Evolutionary conservation across 2,329 filamentous ascomycete species (phyloP).

Genomic region (Neocatenulostroma microsporum): DNA sequence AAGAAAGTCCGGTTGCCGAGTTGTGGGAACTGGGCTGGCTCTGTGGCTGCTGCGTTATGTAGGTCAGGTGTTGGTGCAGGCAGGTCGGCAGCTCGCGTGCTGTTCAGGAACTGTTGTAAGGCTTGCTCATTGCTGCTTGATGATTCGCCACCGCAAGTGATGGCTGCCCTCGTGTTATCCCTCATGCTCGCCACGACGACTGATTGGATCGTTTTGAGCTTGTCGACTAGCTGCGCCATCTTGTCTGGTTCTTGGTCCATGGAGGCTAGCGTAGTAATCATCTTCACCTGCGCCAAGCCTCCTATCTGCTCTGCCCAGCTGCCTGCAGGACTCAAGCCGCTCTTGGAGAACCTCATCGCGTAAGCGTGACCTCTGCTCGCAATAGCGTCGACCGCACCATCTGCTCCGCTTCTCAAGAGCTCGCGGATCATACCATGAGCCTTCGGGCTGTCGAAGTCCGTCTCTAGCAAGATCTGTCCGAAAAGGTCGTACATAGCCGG

Average conservation of each 20-base stretch:
- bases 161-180: conserved; percentile 63
- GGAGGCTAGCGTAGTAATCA: conserved; percentile 70
- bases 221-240: conserved; percentile 48
- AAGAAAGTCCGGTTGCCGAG: conserved; percentile 66
- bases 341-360: conserved; percentile 75
- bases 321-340: conserved; percentile 64
- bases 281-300: conserved; percentile 82
- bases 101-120: conserved; percentile 61
- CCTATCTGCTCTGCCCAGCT: conserved; percentile 75
- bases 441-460: conserved; percentile 77
- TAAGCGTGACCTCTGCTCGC: conserved; percentile 84
- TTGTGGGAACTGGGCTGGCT: conserved; percentile 20
- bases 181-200: conserved; percentile 58
- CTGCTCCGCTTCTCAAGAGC: conserved; percentile 75
- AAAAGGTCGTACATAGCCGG: conserved; percentile 85
- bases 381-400: conserved; percentile 84
- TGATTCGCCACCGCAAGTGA: conserved; percentile 77
- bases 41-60: conserved; percentile 9
- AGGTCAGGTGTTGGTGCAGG: no score
- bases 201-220: conserved; percentile 77
- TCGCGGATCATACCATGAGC: conserved; percentile 77
- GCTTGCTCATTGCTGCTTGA: conserved; percentile 61
- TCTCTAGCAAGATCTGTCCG: conserved; percentile 71
- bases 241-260: conserved; percentile 67
- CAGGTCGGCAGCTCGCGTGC: conserved; percentile 11